Base-by-base conservation (phyloP, 1,139 yeast species). In the Hanseniaspora gamundiae region DNA sequence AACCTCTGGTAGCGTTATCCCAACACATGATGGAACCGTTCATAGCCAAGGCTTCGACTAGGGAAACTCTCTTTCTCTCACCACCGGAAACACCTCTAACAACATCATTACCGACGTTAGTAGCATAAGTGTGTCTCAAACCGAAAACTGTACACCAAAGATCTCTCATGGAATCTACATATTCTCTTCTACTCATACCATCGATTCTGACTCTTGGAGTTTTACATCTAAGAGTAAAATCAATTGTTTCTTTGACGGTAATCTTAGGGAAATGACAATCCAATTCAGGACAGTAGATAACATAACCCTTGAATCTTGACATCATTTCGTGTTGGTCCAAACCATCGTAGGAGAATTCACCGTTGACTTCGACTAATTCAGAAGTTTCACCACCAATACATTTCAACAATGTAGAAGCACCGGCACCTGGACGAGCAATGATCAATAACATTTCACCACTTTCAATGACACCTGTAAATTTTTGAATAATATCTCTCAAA, bases 1-100 rank as follows among this genome's bases (percentile, higher is more conserved):
- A 67, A 57, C 86, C 86, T 62, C 85, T 69, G n/a, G 86, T 79
- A n/a, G 85, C 79, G 55, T 79, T 79, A 66, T 79, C 87, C 82
- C 83, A 80, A 57, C 80, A 74, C 53, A 76, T 76, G 41, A 79
- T 62, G 16, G 74, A 65, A 20, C 76, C 80, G 43, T 73, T 65
- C 59, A 75, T 69, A 17, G 79, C 76, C 53, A 74, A 64, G 7
- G 80, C 80, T 60, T 78, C 84, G 26, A 77, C 80, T 49, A 76
- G 67, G 2, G 80, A 74, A 21, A 76, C 80, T 59, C 81, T 70
- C 61, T 76, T 76, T 50, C 80, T 64, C 58, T 76, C 80, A 61
- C 81, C 81, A 53, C 81, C 81, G 44, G 80, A 74, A 26, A 76
- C 78, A 60, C 81, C 81, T 53, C 79, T 69, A 26, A 76, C 73